Conservation (phyloP, 31 red algal species). For the Asparagopsis taxiformis region DNA sequence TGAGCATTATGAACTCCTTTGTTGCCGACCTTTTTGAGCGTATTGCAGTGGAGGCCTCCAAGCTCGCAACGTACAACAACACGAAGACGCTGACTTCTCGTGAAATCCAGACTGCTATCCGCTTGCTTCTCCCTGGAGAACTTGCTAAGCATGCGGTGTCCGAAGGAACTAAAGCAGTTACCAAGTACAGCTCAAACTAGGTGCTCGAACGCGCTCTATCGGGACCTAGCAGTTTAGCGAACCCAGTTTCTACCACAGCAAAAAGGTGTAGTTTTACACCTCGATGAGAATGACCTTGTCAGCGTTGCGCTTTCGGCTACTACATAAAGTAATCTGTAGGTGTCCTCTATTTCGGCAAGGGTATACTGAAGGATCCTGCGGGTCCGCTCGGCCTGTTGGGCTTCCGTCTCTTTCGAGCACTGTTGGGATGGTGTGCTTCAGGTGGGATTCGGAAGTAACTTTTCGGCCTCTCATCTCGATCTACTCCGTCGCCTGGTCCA, state of each 20-base stretch:
- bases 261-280: slow-evolving; percentile 3
- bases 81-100: slow-evolving; percentile 97
- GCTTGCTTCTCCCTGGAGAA: slow-evolving; percentile 92
- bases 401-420: not conserved
- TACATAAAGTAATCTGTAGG: not conserved
- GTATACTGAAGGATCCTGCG: not conserved
- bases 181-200: slow-evolving; percentile 87
- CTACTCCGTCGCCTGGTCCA: too few relatives aligned
- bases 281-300: not conserved
- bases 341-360: not conserved
- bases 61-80: slow-evolving; percentile 93
- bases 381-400: not conserved
- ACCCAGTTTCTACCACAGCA: too few relatives aligned
- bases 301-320: not conserved
- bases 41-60: slow-evolving; percentile 89
- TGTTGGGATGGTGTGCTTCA: not conserved
- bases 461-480: not conserved
- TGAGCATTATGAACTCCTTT: slow-evolving; percentile 99
- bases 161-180: slow-evolving; percentile 97
- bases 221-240: too few relatives aligned
- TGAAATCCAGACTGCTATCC: slow-evolving; percentile 96
- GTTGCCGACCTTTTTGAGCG: slow-evolving; percentile 97
- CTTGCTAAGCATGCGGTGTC: slow-evolving; percentile 97
- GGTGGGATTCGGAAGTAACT: not conserved
- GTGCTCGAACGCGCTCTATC: too few relatives aligned